These are phyloP conservation scores for Amyloporia xantha DNA, from an alignment of 768 basidiomycete genomes.

Conservation along the genomic window DNA sequence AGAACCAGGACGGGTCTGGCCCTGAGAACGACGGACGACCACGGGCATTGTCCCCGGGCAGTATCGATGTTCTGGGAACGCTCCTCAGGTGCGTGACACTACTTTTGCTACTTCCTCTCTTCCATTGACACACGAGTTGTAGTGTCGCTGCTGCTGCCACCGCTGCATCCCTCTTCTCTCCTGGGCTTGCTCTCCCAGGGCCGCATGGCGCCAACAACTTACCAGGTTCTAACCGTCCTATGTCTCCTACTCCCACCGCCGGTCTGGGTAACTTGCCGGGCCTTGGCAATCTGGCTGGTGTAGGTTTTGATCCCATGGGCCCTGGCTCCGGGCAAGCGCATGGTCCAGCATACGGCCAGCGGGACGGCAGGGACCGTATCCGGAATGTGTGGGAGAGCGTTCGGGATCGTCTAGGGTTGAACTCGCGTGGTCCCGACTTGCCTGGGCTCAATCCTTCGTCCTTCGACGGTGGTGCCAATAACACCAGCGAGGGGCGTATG, in stretches of 20 bases:
- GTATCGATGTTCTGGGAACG: slow-evolving; percentile 80
- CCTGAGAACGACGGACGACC: slow-evolving; percentile 20
- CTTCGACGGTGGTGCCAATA: background rate
- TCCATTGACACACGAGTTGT: slow-evolving; percentile 1
- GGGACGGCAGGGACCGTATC: slow-evolving; percentile 34
- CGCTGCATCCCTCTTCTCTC: slow-evolving; percentile 68
- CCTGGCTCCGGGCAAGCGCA: background rate
- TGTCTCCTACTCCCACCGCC: slow-evolving; percentile 37
- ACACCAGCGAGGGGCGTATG: slow-evolving; percentile 29
- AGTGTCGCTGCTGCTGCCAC: slow-evolving; percentile 89
- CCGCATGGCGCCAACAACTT: background rate
- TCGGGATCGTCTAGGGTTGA: slow-evolving; percentile 60
- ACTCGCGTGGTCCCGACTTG: slow-evolving; percentile 1
- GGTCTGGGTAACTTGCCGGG: slow-evolving; percentile 23
- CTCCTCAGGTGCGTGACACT: slow-evolving; percentile 54
- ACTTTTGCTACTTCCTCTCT: slow-evolving; percentile 4
- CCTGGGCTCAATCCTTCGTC: background rate
- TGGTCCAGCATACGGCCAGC: slow-evolving; percentile 5
- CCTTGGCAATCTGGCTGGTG: slow-evolving; percentile 23
- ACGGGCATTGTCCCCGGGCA: slow-evolving; percentile 54
- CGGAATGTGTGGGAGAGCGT: slow-evolving; percentile 63
- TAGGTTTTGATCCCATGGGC: slow-evolving; percentile 12
- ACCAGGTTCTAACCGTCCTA: slow-evolving; percentile 19
- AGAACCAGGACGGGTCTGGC: slow-evolving; percentile 5
- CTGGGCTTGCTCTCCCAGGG: slow-evolving; percentile 37